These are phyloP conservation scores for Didymella segeticola DNA, from an alignment of 2,329 filamentous ascomycete species.

Conservation along the genomic window DNA sequence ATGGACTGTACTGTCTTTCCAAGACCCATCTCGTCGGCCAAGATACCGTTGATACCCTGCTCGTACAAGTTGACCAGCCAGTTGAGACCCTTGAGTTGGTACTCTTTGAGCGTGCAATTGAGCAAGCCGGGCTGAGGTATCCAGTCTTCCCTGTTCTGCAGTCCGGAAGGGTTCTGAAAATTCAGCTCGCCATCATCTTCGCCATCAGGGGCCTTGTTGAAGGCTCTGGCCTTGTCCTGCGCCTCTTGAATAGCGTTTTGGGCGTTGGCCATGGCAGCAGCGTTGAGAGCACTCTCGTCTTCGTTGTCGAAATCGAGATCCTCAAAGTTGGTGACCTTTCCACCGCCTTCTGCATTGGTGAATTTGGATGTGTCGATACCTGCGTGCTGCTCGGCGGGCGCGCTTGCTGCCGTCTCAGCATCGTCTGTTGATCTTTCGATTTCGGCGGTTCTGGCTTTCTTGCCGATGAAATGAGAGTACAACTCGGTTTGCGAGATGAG, in stretches of 20 bases:
- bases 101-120: slow-evolving; percentile 94
- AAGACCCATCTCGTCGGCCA: slow-evolving; percentile 99
- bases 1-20: slow-evolving; percentile 99
- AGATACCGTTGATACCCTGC: slow-evolving; percentile 98
- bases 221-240: slow-evolving; percentile 88
- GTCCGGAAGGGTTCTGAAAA: slow-evolving; percentile 96
- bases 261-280: slow-evolving; percentile 92
- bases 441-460: slow-evolving; percentile 98
- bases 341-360: slow-evolving; percentile 57
- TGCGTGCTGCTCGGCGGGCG: slow-evolving; percentile 46
- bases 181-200: slow-evolving; percentile 93
- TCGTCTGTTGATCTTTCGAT: slow-evolving; percentile 90
- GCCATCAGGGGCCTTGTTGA: slow-evolving; percentile 70
- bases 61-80: slow-evolving; percentile 99
- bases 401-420: slow-evolving; percentile 59
- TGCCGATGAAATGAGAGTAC: slow-evolving; percentile 99
- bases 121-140: slow-evolving; percentile 94
- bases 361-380: slow-evolving; percentile 56
- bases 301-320: slow-evolving; percentile 95
- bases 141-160: slow-evolving; percentile 80
- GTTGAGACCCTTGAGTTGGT: slow-evolving; percentile 98
- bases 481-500: slow-evolving; percentile 98
- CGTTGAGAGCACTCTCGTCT: slow-evolving; percentile 80
- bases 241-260: slow-evolving; percentile 95
- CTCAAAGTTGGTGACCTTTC: slow-evolving; percentile 91